Percentiles rank a stretch among this genome's conserved stretches.
phyloP scores from a whole-genome alignment of 495 filamentous ascomycete species.

The Hypoxylon cercidicola region DNA sequence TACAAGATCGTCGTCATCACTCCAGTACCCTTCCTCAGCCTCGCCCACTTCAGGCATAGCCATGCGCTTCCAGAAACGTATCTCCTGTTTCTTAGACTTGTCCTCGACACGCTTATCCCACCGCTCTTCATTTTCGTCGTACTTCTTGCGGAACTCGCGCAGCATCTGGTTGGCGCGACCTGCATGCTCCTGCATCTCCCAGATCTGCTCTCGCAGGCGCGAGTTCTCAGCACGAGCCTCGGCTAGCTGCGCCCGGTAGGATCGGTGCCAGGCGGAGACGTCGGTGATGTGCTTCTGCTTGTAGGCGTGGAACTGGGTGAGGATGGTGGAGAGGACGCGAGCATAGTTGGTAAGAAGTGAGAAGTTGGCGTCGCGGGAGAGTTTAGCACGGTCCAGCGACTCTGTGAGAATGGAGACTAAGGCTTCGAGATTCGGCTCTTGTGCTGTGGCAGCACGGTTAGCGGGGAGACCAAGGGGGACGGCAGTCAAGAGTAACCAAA shows the following conservation, averaged over 20 bases:
- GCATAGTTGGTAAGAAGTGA: constrained; percentile 60
- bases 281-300: constrained; percentile 62
- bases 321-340: constrained; percentile 56
- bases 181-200: constrained; percentile 65
- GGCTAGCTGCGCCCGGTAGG: constrained; percentile 65
- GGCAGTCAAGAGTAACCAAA: neutral
- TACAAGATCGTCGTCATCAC: constrained; percentile 65
- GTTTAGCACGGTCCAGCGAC: constrained; percentile 62
- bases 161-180: constrained; percentile 59
- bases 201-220: constrained; percentile 65
- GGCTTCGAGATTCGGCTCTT: constrained; percentile 62
- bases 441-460: constrained; percentile 45
- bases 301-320: constrained; percentile 64
- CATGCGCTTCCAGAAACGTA: constrained; percentile 66
- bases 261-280: constrained; percentile 64
- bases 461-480: constrained; percentile 10
- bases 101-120: constrained; percentile 59
- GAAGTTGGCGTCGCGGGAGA: constrained; percentile 62
- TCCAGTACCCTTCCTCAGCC: constrained; percentile 62
- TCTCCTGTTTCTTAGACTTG: constrained; percentile 56
- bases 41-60: constrained; percentile 61
- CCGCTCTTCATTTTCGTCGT: constrained; percentile 58
- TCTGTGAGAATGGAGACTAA: constrained; percentile 62
- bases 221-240: constrained; percentile 66
- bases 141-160: constrained; percentile 58